Evolutionary conservation across 306 rosid species (phyloP), one percentile per base, ranked within the genome.

Genomic region (Begonia fuchsioides): DNA sequence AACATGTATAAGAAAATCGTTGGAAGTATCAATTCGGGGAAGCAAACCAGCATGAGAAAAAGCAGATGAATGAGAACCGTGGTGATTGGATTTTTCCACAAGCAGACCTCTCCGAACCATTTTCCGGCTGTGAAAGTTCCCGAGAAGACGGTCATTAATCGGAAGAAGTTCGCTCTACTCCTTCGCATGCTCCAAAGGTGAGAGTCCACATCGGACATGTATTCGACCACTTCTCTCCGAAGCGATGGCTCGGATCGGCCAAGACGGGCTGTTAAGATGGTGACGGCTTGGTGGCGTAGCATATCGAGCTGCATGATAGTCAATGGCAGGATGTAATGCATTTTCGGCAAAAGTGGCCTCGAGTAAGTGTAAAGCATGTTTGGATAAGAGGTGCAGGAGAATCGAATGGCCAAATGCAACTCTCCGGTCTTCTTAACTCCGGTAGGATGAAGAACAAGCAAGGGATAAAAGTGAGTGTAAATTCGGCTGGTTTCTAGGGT

Each of bases 371-470:
- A 61, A 14, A 72, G 64, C 82, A 68, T 76, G 61, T 76, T 72
- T 3, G 55, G 63, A 32, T 61, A 65, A 9, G 78, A 61, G 2
- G 78, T 68, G 68, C 75, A 76, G 3, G 82, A 64, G 43, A 76
- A 76, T 52, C 82, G 49, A 55, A 76, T 61, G 9, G 82, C 78
- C 47, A 76, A 55, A 43, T 76, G 82, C 16, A 76, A 13, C 52
- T 76, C 76, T 10, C 82, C 78, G 72, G 65, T 71, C 46, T 72
- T 76, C 54, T 76, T 76, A 32, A 71, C 75, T 44, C 78, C 78
- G 6, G 51, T 12, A 0, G 82, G 68, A 35, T 65, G 75, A 39
- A 76, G 78, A 52, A 72, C 72, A 13, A 76, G 59, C 39, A 76
- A 49, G 0, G 82, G 82, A 44, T 76, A 76, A 0, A 72, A 67